These are phyloP conservation scores for Nemophila menziesii DNA, from an alignment of 257 asterid genomes.

Conservation along the genomic window DNA sequence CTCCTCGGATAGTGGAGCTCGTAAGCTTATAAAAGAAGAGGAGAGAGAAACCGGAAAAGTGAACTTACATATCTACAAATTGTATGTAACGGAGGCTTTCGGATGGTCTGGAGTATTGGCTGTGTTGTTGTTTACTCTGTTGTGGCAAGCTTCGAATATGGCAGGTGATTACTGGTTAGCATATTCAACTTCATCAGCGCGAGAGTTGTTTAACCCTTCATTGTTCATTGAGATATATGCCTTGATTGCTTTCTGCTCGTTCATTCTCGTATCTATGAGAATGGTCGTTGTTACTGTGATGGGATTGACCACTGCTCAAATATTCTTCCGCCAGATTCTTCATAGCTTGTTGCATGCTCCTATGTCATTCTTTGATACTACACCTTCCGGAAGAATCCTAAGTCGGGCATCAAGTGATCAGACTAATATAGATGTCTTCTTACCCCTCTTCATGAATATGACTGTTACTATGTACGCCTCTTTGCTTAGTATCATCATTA, in stretches of 20 bases:
- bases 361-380: conserved; percentile 92
- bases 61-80: conserved; percentile 59
- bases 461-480: conserved; percentile 47
- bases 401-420: conserved; percentile 96
- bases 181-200: conserved; percentile 60
- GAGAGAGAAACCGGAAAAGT: conserved; percentile 83
- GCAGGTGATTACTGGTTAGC: conserved; percentile 86
- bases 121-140: conserved; percentile 32
- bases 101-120: conserved; percentile 72
- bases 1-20: conserved; percentile 26
- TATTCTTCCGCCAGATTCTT: conserved; percentile 76
- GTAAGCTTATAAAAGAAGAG: conserved; percentile 86
- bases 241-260: conserved; percentile 31
- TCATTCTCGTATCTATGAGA: conserved; percentile 35
- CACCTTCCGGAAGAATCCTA: conserved; percentile 94
- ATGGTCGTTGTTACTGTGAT: conserved; percentile 37
- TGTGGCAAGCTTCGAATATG: conserved; percentile 81
- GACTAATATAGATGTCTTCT: conserved; percentile 64
- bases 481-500: conserved; percentile 52
- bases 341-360: conserved; percentile 83
- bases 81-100: conserved; percentile 62
- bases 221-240: conserved; percentile 57
- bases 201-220: conserved; percentile 47
- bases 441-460: conserved; percentile 58
- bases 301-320: conserved; percentile 89